A percentile compares a stretch with the other conserved stretches of the same genome.
These are phyloP conservation scores for Harrya chromipes DNA, from an alignment of 768 basidiomycete genomes.

Conservation along the genomic window DNA sequence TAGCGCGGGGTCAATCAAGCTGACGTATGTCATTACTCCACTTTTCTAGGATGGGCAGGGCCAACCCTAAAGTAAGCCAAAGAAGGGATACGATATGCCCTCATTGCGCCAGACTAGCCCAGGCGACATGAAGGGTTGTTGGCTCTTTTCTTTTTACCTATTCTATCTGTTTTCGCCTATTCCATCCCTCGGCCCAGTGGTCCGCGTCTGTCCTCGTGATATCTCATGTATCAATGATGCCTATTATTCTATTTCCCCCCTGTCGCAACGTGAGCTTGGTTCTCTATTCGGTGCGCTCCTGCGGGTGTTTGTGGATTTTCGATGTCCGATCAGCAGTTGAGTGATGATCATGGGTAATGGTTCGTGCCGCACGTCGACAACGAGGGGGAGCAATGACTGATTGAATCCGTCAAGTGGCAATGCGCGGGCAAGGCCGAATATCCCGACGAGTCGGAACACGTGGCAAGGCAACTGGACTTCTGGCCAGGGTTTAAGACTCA, in stretches of 20 bases:
- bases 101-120: constrained; percentile 16
- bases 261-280: background rate
- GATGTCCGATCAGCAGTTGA: constrained; percentile 8
- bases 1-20: background rate
- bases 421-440: constrained; percentile 4
- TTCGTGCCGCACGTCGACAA: constrained; percentile 22
- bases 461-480: background rate
- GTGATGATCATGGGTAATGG: background rate
- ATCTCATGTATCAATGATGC: constrained; percentile 15
- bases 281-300: too few relatives aligned
- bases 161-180: background rate
- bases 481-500: background rate
- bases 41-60: constrained; percentile 19
- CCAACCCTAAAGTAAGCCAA: constrained; percentile 20
- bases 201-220: background rate
- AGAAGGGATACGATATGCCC: constrained; percentile 17
- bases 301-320: background rate
- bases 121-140: background rate
- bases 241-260: constrained; percentile 20
- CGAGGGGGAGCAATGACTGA: constrained; percentile 14
- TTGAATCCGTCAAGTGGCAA: constrained; percentile 1
- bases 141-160: background rate
- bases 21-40: too few relatives aligned
- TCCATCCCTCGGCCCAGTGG: background rate
- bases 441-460: constrained; percentile 6